phyloP scores from a whole-genome alignment of 805 yeast species.

The Schwanniomyces polymorphus region DNA sequence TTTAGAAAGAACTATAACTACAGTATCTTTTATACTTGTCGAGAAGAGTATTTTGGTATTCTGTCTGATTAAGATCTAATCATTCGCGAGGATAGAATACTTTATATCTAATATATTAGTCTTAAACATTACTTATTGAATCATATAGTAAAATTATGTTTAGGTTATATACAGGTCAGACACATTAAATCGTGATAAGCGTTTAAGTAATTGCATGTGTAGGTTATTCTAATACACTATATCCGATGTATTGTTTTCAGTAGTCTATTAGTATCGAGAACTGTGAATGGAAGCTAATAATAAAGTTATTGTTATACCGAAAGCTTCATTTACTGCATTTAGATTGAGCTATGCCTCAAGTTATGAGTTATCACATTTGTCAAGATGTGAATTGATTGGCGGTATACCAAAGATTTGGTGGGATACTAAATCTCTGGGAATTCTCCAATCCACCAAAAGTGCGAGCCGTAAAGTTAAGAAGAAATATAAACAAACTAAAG shows the following conservation, averaged over 20 bases:
- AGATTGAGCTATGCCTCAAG: slow-evolving; percentile 56
- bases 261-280: background rate
- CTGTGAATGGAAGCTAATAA: background rate
- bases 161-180: background rate
- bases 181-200: background rate
- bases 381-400: slow-evolving; percentile 55
- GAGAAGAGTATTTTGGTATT: no score
- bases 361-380: slow-evolving; percentile 44
- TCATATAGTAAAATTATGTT: no score
- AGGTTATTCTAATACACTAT: background rate
- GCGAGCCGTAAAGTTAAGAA: slow-evolving; percentile 13
- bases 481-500: slow-evolving; percentile 7
- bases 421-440: slow-evolving; percentile 28
- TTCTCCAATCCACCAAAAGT: slow-evolving; percentile 13
- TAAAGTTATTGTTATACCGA: slow-evolving; percentile 35
- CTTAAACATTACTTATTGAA: no score
- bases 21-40: no score
- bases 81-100: no score
- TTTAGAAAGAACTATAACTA: background rate
- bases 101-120: no score
- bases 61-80: no score
- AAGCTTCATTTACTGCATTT: slow-evolving; percentile 59
- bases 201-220: background rate
- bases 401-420: slow-evolving; percentile 60
- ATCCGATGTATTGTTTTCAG: background rate